Conservation (phyloP, 768 basidiomycete species). For the Xerocomellus chrysenteron region DNA sequence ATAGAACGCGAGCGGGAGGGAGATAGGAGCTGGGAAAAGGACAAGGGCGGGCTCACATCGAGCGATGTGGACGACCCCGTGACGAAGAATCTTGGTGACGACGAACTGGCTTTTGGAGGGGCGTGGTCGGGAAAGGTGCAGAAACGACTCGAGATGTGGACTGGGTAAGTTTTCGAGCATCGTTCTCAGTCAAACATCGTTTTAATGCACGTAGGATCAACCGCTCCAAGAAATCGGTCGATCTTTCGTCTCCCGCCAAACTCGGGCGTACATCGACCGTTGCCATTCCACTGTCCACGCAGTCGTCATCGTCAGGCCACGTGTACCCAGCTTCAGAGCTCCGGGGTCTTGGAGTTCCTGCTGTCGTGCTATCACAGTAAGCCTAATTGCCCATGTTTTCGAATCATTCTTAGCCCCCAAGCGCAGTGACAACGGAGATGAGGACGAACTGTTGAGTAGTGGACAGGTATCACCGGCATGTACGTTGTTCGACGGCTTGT, state of each 20-base stretch:
- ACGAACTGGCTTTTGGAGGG: conserved; percentile 34
- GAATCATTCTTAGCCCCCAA: neutral
- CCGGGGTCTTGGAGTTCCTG: conserved; percentile 33
- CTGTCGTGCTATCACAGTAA: conserved; percentile 42
- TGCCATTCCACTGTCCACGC: conserved; percentile 32
- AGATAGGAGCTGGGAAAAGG: conserved; percentile 28
- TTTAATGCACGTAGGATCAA: conserved; percentile 30
- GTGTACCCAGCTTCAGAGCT: conserved; percentile 26
- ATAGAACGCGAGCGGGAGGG: conserved; percentile 29
- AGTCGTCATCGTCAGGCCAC: conserved; percentile 36
- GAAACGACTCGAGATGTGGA: conserved; percentile 49
- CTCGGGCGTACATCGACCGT: conserved; percentile 24
- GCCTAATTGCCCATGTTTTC: neutral
- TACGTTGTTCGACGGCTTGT: conserved; percentile 33
- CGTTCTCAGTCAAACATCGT: neutral
- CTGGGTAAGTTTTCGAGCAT: conserved; percentile 37
- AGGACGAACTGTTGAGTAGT: conserved; percentile 72
- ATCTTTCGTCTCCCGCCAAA: conserved; percentile 26
- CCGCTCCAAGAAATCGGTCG: conserved; percentile 33
- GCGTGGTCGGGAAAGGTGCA: conserved; percentile 44
- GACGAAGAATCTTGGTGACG: conserved; percentile 27
- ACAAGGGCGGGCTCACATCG: conserved; percentile 27
- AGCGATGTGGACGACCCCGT: conserved; percentile 32
- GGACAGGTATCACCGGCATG: conserved; percentile 74
- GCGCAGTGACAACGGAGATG: conserved; percentile 40